Evolutionary conservation across 768 basidiomycete genomes (phyloP), one percentile per base, ranked within the genome.

Genomic region (Suillus clintonianus): DNA sequence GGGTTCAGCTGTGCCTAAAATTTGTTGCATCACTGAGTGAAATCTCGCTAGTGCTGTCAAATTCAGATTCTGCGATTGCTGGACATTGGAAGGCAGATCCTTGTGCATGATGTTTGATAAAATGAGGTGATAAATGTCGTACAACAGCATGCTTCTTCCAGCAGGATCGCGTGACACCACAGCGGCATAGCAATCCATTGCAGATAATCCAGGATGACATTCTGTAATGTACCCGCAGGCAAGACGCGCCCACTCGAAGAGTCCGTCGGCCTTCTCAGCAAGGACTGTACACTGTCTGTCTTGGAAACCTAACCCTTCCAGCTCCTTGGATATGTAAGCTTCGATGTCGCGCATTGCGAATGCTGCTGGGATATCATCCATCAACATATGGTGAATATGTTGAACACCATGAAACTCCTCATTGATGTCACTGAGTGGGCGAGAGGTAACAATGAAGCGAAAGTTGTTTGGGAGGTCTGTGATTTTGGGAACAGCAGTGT

Each of bases 361-460:
- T 10, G 8, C 37, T 37, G 37, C 10, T 8, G 24, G n/a, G 2
- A 55, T 36, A 32, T 55, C 27, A 22, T 55, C 54, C 54, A 55
- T 32, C 11, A 27, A 55, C 1, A 30, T 30, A 3, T 11, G 37
- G 10, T 1, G 2, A 11, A 37, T 37, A 17, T 50, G 48, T 9
- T 9, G 9, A 50, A 15, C 48, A 50, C 11, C 30, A 1, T 11
- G 2, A 22, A 50, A 14, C 14, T 8, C 48, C 2, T 15, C 9
- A 1, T 50, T 15, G 14, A 50, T 50, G 14, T 22, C 37, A 3
- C 3, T 24, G 19, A 32, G n/a, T 4, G 34, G 51, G 27, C 65
- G 64, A 27, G 64, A 45, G 14, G 64, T 62, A 19, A 67, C 27
- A 30, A 67, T 32, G 45, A 67, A n/a, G 2, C 64, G 58, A 37